Evolutionary conservation across 257 asterid species (phyloP), one percentile per base, ranked within the genome.

Genomic region (Leptodermis oblonga): DNA sequence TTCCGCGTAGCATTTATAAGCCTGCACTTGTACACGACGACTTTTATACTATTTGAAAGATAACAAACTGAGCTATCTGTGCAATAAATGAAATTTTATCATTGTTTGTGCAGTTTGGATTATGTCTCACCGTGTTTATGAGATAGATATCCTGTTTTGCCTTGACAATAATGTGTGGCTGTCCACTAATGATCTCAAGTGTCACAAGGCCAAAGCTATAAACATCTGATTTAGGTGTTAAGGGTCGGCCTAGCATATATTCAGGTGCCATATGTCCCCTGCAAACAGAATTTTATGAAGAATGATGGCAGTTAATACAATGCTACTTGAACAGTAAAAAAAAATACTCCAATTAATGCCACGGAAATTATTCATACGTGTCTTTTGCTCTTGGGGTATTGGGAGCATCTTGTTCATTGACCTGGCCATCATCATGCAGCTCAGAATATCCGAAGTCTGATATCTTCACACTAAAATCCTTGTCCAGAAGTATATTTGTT

Each of bases 111-210:
- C 3, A 4, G 7, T 60, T 33, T 31, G 0, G 17, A 8, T 6
- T 5, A 26, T 65, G 15, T 26, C 25, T 30, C 1, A 25, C 41
- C 1, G 28, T 65, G 18, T 45, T 45, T 26, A 26, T 10, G 3
- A 42, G 41, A 8, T 65, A 28, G 46, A 42, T 26, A 43, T 65
- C 54, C 25, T 43, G 37, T 8, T 42, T 65, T 6, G 69, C 11
- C 48, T 28, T 65, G 18, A 15, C 15, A 1, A 31, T 26, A 4
- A 28, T 15, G 9, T 14, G 14, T 14, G 37, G 41, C 9, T 15
- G 58, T 43, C 70, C 56, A 48, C 70, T 65, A 65, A 65, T 20
- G 26, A 65, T 7, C 6, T 65, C 70, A 12, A 65, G 15, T 12
- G 56, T 26, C 20, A 65, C 42, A 3, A 65, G 37, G 11, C 70